Conservation (phyloP, 202 grass and related monocot genomes). For the Eragrostis tef region DNA sequence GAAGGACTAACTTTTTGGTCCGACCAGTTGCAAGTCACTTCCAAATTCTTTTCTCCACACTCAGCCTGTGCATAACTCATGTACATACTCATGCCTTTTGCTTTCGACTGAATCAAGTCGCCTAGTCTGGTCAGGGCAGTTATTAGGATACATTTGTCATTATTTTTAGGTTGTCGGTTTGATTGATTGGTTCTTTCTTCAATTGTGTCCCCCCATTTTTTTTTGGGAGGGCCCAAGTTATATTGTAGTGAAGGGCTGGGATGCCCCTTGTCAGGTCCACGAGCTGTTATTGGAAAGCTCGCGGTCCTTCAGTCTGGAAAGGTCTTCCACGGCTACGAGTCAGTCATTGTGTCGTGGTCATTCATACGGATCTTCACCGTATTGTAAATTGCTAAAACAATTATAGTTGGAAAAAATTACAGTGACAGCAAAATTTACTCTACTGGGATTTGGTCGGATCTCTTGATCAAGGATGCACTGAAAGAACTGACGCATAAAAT, state of each 20-base stretch:
- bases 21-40: constrained; percentile 15
- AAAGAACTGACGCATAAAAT: neutral
- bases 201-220: constrained; percentile 28
- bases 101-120: constrained; percentile 47
- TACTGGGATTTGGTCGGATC: neutral
- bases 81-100: constrained; percentile 69
- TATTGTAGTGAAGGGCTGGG: constrained; percentile 53
- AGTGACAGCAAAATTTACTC: constrained; percentile 3
- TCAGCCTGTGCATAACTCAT: constrained; percentile 72
- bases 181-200: constrained; percentile 85
- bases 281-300: constrained; percentile 73
- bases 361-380: constrained; percentile 39
- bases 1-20: constrained; percentile 64
- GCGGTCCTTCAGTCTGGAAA: constrained; percentile 54
- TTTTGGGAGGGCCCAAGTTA: constrained; percentile 46
- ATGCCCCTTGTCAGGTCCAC: constrained; percentile 51
- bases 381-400: constrained; percentile 55
- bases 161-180: constrained; percentile 58
- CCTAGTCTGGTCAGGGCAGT: constrained; percentile 52
- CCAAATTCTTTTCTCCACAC: constrained; percentile 22
- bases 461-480: neutral
- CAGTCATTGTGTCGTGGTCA: neutral
- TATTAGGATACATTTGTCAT: constrained; percentile 51
- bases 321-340: constrained; percentile 49
- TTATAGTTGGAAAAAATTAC: constrained; percentile 47